Conservation (phyloP, 140 eudicot genomes). For the Ambrosia hybrid region DNA sequence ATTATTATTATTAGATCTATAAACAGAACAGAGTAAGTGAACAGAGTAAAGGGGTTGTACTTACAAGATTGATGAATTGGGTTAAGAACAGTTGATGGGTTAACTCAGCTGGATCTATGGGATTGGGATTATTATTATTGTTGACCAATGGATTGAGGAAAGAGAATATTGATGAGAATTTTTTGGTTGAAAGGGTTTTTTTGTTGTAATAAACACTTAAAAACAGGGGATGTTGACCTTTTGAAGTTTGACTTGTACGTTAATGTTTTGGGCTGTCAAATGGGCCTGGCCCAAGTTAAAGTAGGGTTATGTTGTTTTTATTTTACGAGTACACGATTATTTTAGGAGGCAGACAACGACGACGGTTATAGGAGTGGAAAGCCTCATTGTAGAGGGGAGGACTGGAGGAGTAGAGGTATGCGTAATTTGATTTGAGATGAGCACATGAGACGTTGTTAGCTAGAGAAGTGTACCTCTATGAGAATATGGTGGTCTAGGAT, state of each 20-base stretch:
- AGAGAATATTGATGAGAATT: conserved; percentile 17
- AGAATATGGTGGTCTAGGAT: too few relatives aligned
- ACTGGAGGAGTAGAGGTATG: too few relatives aligned
- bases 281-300: conserved; percentile 32
- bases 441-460: too few relatives aligned
- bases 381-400: too few relatives aligned
- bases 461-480: too few relatives aligned
- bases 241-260: conserved; percentile 24
- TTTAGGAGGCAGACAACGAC: too few relatives aligned
- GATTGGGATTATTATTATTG: not conserved
- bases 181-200: conserved; percentile 16
- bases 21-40: conserved; percentile 8
- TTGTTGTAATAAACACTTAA: conserved; percentile 5
- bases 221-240: conserved; percentile 22
- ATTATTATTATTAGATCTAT: conserved; percentile 2
- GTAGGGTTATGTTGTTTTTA: not conserved
- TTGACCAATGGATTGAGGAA: conserved; percentile 35
- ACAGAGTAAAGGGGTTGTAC: not conserved
- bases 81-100: not conserved
- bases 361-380: too few relatives aligned
- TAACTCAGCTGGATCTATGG: conserved; percentile 24
- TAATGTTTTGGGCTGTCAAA: not conserved
- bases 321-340: too few relatives aligned
- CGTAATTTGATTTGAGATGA: too few relatives aligned
- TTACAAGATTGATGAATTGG: conserved; percentile 27